Evolutionary conservation across 2,329 filamentous ascomycete genomes (phyloP).

Genomic region (Kalaharituber pfeilii): DNA sequence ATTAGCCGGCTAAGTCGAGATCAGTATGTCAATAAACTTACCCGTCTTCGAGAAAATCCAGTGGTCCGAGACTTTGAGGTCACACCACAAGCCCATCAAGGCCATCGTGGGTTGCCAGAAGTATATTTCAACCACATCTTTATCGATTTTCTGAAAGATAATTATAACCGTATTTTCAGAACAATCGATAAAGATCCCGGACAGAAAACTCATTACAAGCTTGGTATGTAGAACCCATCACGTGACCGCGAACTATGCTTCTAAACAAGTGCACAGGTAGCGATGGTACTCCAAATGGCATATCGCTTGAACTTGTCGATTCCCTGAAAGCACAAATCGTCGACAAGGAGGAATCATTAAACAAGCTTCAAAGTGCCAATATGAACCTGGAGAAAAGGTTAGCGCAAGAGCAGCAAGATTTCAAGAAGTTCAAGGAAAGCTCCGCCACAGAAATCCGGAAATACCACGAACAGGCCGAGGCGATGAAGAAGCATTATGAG

Average conservation of each 20-base stretch:
- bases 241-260: neutral
- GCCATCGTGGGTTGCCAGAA: slow-evolving; percentile 45
- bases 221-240: neutral
- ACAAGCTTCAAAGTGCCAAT: slow-evolving; percentile 40
- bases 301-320: slow-evolving; percentile 87
- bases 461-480: slow-evolving; percentile 13
- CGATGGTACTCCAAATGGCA: slow-evolving; percentile 68
- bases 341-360: slow-evolving; percentile 46
- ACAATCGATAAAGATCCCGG: slow-evolving; percentile 84
- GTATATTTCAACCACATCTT: slow-evolving; percentile 76
- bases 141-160: slow-evolving; percentile 89
- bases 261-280: slow-evolving; percentile 31
- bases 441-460: slow-evolving; percentile 15
- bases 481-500: slow-evolving; percentile 17
- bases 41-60: slow-evolving; percentile 57
- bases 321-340: slow-evolving; percentile 60
- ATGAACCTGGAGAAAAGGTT: slow-evolving; percentile 38
- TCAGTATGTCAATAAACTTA: slow-evolving; percentile 67
- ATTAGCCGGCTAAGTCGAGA: slow-evolving; percentile 64
- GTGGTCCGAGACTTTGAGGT: slow-evolving; percentile 82
- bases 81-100: slow-evolving; percentile 14
- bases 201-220: slow-evolving; percentile 51
- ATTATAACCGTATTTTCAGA: slow-evolving; percentile 68
- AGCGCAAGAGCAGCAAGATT: slow-evolving; percentile 19
- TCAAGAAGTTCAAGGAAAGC: slow-evolving; percentile 17